Evolutionary conservation across 805 yeast genomes (phyloP).

Genomic region (Metschnikowia vanudenii): DNA sequence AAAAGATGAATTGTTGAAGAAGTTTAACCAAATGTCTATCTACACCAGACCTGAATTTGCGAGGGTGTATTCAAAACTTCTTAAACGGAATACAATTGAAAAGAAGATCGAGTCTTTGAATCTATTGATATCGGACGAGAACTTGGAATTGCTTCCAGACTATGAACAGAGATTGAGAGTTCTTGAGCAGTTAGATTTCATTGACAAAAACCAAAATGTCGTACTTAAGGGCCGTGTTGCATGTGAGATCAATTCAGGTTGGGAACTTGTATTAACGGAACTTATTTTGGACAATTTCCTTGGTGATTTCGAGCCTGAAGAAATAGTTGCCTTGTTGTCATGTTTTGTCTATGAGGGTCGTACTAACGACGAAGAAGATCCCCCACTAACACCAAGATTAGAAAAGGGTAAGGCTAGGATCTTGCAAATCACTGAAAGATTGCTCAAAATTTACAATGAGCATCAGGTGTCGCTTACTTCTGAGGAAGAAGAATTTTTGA

Average conservation of each 20-base stretch:
- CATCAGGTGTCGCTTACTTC: slow-evolving; percentile 73
- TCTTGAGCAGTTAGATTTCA: slow-evolving; percentile 71
- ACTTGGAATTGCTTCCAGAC: slow-evolving; percentile 86
- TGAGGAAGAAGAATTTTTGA: slow-evolving; percentile 83
- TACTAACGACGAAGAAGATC: slow-evolving; percentile 60
- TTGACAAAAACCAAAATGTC: slow-evolving; percentile 74
- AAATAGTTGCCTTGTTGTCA: slow-evolving; percentile 90
- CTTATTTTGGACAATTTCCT: slow-evolving; percentile 85
- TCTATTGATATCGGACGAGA: slow-evolving; percentile 76
- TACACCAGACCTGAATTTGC: slow-evolving; percentile 44
- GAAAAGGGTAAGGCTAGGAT: slow-evolving; percentile 68
- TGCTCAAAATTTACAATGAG: slow-evolving; percentile 58
- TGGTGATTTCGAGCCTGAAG: slow-evolving; percentile 92
- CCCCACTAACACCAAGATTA: slow-evolving; percentile 70
- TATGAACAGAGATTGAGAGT: slow-evolving; percentile 87
- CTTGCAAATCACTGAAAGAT: slow-evolving; percentile 62
- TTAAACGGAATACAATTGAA: slow-evolving; percentile 46
- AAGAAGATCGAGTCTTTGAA: slow-evolving; percentile 54
- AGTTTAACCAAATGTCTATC: slow-evolving; percentile 26
- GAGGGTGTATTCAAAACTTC: slow-evolving; percentile 43
- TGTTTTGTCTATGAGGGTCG: slow-evolving; percentile 92
- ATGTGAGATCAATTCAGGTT: slow-evolving; percentile 88
- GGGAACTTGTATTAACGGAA: slow-evolving; percentile 88
- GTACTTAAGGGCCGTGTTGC: slow-evolving; percentile 89
- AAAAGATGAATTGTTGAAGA: slow-evolving; percentile 33